Evolutionary conservation across 1,139 yeast species (phyloP).

Genomic region (Maudiozyma humilis): DNA sequence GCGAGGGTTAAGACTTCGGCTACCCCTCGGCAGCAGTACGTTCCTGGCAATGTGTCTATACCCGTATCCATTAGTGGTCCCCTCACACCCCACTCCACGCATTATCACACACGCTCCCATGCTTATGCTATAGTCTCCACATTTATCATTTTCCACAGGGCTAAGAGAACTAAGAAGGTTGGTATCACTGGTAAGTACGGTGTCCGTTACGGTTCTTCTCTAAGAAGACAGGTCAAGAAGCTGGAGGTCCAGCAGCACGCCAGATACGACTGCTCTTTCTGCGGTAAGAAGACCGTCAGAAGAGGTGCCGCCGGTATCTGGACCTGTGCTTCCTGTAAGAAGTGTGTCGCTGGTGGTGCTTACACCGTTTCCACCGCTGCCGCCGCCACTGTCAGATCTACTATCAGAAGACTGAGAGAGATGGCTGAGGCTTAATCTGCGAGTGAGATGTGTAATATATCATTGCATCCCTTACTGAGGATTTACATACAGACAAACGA

Average conservation of each 20-base stretch:
- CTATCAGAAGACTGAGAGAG: conserved; percentile 99
- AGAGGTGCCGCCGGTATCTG: conserved; percentile 99
- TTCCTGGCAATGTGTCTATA: too few species aligned
- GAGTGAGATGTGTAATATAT: not conserved
- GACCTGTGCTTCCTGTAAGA: conserved; percentile 89
- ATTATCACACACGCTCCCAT: too few species aligned
- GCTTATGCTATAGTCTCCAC: too few species aligned
- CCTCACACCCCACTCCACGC: too few species aligned
- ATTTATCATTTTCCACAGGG: too few species aligned
- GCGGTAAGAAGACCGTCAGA: conserved; percentile 98
- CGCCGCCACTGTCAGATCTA: conserved; percentile 99
- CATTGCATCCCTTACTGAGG: not conserved
- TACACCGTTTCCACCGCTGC: conserved; percentile 98
- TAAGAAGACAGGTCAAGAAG: conserved; percentile 99
- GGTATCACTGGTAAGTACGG: conserved; percentile 99
- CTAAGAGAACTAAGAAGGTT: conserved; percentile 99
- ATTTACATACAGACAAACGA: too few species aligned
- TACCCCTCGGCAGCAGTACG: too few species aligned
- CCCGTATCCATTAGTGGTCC: too few species aligned
- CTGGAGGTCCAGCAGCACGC: conserved; percentile 98
- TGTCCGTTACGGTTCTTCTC: conserved; percentile 99
- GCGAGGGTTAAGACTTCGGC: too few species aligned
- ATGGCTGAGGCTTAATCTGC: conserved; percentile 88
- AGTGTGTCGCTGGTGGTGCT: conserved; percentile 99
- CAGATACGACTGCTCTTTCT: conserved; percentile 98